Percentiles rank a stretch among this genome's conserved stretches.
Conservation (phyloP, 345 rosid species). For the Eutrema yunnanense region DNA sequence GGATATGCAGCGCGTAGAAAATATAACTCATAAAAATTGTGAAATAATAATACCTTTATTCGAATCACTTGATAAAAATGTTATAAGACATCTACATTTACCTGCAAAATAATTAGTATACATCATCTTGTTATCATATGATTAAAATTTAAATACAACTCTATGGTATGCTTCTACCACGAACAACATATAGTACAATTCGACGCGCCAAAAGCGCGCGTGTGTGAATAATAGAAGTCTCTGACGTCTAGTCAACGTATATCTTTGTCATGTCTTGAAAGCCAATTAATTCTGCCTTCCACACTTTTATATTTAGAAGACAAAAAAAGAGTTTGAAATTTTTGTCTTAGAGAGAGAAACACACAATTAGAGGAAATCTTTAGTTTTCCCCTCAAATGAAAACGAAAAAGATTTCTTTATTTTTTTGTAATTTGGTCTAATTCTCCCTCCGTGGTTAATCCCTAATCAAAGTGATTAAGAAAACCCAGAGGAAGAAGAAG, state of each 20-base stretch:
- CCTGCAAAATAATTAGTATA: background rate
- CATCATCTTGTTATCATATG: background rate
- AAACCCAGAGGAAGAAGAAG: background rate
- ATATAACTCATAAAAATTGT: background rate
- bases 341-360: background rate
- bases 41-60: background rate
- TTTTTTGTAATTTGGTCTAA: background rate
- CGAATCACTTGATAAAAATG: background rate
- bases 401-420: background rate
- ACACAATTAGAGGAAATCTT: background rate
- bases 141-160: no score
- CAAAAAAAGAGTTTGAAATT: background rate
- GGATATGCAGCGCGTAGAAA: background rate
- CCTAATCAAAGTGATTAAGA: background rate
- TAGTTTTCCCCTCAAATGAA: background rate
- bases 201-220: conserved; percentile 4
- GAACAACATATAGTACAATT: background rate
- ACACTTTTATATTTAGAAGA: background rate
- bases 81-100: background rate
- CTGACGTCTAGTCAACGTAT: conserved; percentile 1
- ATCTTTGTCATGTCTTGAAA: conserved; percentile 3
- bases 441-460: no score
- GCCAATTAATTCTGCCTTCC: conserved; percentile 15
- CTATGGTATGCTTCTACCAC: no score
- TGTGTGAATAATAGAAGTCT: background rate